Evolutionary conservation across 2,329 filamentous ascomycete genomes (phyloP), one percentile per base, ranked within the genome.

Genomic region (Thermomyces lanuginosus): DNA sequence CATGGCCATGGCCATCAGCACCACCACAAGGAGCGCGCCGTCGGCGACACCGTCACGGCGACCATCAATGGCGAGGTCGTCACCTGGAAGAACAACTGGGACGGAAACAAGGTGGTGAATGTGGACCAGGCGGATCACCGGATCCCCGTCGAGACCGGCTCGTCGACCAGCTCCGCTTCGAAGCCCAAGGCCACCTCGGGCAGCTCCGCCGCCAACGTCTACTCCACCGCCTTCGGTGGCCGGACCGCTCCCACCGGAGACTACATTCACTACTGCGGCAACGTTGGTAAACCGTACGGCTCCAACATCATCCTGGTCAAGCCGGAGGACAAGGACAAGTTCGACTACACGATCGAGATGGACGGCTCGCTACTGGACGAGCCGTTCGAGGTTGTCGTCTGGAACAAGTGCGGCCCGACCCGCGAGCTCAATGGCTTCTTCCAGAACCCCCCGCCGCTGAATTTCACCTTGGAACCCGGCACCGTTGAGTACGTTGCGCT

Each of bases 1-100:
- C 50, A 54, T 39, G 48, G 47, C 33, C 50, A 54, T 32, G 45
- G 53, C 28, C 50, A 49, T 34, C 50, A 49, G 31, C 49, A 54
- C 34, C 37, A 39, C 16, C 47, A 51, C 39, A 32, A 42, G 11
- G 26, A 51, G 37, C 49, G 50, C 31, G 46, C 11, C 17, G 41
- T 49, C 11, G 48, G 45, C 27, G 45, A 48, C 26, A 28, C 39
- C 21, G 48, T 53, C 31, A 36, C 34, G 23, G 48, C 45, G 27
- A 43, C 37, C 26, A 53, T 53, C 21, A 38, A 49, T 24, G 49
- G 49, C 35, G 34, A 44, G 24, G 31, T 46, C 11, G 40, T 41
- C 29, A 44, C 46, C 22, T 54, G 49, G 49, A 36, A 42, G 36
- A 53, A 54, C 42, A 34, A 50, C 21, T 54, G 42, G 36, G 43